A percentile compares a stretch with the other conserved stretches of the same genome.
These are phyloP conservation scores for Podospora australis DNA, from an alignment of 495 filamentous ascomycete genomes.

Conservation along the genomic window DNA sequence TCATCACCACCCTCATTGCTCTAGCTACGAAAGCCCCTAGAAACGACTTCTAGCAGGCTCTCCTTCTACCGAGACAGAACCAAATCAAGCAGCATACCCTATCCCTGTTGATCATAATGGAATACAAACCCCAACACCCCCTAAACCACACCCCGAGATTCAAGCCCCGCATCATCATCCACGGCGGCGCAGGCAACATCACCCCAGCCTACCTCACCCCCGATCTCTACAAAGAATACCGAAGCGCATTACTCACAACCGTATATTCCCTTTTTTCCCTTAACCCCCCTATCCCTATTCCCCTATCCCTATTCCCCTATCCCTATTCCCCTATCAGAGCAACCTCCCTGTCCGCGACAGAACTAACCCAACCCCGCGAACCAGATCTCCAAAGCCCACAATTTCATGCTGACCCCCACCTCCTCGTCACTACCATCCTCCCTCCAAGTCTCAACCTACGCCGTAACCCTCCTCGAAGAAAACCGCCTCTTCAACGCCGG, in stretches of 20 bases:
- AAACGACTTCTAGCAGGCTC: too few species aligned
- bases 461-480: conserved; percentile 72
- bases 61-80: too few species aligned
- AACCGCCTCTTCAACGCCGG: conserved; percentile 81
- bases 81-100: too few species aligned
- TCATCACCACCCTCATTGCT: too few species aligned
- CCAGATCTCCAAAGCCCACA: conserved; percentile 29
- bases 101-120: conserved; percentile 24
- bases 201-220: conserved; percentile 59
- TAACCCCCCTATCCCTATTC: background rate
- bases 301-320: conserved; percentile 3
- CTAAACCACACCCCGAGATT: conserved; percentile 11
- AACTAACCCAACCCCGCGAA: too few species aligned
- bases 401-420: conserved; percentile 26
- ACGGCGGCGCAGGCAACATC: conserved; percentile 84
- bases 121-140: conserved; percentile 21
- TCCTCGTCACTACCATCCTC: conserved; percentile 39
- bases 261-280: conserved; percentile 18
- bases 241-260: conserved; percentile 57
- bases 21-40: too few species aligned
- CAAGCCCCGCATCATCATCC: conserved; percentile 71
- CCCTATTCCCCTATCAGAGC: too few species aligned
- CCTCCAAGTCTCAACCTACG: conserved; percentile 66
- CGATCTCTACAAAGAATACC: conserved; percentile 52
- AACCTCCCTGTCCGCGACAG: too few species aligned